Evolutionary conservation across 2,329 filamentous ascomycete species (phyloP), one percentile per base, ranked within the genome.

Genomic region (Neofusicoccum kwambonambiense): DNA sequence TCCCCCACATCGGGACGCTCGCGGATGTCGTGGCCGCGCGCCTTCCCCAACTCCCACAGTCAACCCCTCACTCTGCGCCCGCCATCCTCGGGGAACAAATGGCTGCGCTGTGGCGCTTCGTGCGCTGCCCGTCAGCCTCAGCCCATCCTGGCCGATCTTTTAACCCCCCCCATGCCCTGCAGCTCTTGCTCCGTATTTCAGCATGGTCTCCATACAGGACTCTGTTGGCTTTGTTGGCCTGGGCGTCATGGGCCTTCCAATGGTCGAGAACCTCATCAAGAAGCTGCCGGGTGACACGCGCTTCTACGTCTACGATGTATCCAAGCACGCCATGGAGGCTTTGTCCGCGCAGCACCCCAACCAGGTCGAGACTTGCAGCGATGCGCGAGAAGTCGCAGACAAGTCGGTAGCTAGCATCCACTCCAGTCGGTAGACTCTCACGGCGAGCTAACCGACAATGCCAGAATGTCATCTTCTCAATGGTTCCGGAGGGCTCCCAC

Each of bases 171-270:
- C 47, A 17, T 31, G 19, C 15, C 13, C 39, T 22, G 27, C 22
- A 35, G 13, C n/a, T 3, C n/a, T 13, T 27, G 22, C n/a, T 4
- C 31, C 39, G 27, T 12, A 9, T 2, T 27, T 19, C 39, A 27
- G 12, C 31, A 64, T 64, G 61, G 49, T 31, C 12, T 39, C 39
- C 19, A 22, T 31, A 3, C 47, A 47, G 27, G 68, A 67, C n/a
- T 74, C 64, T 3, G 50, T 83, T 22, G 81, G 82, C 50, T 86
- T 85, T 73, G 80, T 86, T 51, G 83, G 84, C 68, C 77, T 86
- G 1, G 84, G 84, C n/a, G 78, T 80, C 11, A 86, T 86, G 84
- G 84, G 84, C 0, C 77, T 76, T 61, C 83, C 83, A 11, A 86
- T 86, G 83, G 77, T 80, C 4, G 73, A 71, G 19, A 82, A 85